Base-by-base conservation (phyloP, 2,329 filamentous ascomycete species). In the Verticillium alfalfae region DNA sequence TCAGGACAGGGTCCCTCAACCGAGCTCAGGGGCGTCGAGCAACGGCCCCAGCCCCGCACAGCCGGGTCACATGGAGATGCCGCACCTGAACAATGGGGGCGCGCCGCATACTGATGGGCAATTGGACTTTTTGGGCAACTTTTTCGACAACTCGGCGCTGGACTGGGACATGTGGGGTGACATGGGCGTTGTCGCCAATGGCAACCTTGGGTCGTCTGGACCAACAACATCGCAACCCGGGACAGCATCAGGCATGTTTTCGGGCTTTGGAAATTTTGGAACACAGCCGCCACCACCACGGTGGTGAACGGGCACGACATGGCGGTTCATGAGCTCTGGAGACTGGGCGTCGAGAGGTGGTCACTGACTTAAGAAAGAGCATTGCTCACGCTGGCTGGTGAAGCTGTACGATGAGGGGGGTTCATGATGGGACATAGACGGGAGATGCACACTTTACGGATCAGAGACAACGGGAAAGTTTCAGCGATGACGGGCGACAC, bases 91-190 rank as follows among this genome's bases (percentile, higher is more conserved):
- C 56, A 31, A 64, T 63, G n/a, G 70, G 72, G 39, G 58, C 41
- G 41, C 59, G 57, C 56, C 57, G 7, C 18, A n/a, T 8, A 26
- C 45, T 9, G 71, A 75, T 49, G 63, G 67, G 22, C 59, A 60
- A 45, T 66, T 81, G n/a, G 79, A 82, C 56, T 76, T 81, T 38
- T 63, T 83, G 49, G 74, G 75, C 16, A 74, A 75, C 0, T 80
- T 79, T 60, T 65, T 82, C 18, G 80, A 83, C 63, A 70, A 76
- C 6, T 73, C 74, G 10, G 66, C 71, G 3, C 66, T 82, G 16
- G 79, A 81, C 57, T 81, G 80, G 76, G 79, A 82, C 60, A 74
- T 82, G 69, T 80, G 78, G 71, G 69, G 70, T 5, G 71, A 66
- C 41, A 52, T 66, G 56, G 63, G 63, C 16, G 45, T 52, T 52